Conservation (phyloP, 345 rosid genomes). For the Kandelia obovata region DNA sequence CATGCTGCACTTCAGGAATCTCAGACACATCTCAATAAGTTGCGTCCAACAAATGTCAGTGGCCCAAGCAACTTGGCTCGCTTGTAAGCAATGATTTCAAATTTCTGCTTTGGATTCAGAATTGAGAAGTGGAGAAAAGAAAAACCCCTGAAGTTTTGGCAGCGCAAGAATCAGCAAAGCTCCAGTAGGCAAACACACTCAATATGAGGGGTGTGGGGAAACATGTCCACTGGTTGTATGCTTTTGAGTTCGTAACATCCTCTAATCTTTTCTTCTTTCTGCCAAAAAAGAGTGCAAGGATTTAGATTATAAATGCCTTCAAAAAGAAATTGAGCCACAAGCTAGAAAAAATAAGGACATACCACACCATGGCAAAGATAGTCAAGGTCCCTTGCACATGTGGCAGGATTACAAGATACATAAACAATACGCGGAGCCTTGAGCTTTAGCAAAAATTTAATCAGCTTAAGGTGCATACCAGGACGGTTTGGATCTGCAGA, state of each 20-base stretch:
- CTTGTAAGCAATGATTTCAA: no score
- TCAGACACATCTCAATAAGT: no score
- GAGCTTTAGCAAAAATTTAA: slow-evolving; percentile 72
- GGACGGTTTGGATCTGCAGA: slow-evolving; percentile 92
- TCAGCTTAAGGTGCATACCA: slow-evolving; percentile 96
- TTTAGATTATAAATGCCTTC: slow-evolving; percentile 4
- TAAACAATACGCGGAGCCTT: slow-evolving; percentile 71
- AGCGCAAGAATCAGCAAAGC: slow-evolving; percentile 44
- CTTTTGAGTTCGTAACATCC: slow-evolving; percentile 74
- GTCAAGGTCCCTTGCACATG: slow-evolving; percentile 91
- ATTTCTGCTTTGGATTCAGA: background rate
- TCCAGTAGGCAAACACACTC: slow-evolving; percentile 83
- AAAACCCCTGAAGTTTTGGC: background rate
- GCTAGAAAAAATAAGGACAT: slow-evolving; percentile 18
- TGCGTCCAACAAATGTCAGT: no score
- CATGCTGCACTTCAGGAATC: no score
- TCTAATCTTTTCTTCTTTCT: slow-evolving; percentile 58
- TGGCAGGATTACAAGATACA: slow-evolving; percentile 92
- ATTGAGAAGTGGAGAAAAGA: background rate
- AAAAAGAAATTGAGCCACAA: background rate
- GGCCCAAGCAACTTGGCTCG: no score
- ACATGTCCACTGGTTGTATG: slow-evolving; percentile 90
- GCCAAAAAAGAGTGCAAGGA: slow-evolving; percentile 25
- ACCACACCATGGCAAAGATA: slow-evolving; percentile 91
- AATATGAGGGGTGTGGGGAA: slow-evolving; percentile 92